Percentiles rank a stretch among this genome's conserved stretches.
These are phyloP conservation scores for Scedosporium apiospermum DNA, from an alignment of 2,329 filamentous ascomycete species.

Conservation along the genomic window DNA sequence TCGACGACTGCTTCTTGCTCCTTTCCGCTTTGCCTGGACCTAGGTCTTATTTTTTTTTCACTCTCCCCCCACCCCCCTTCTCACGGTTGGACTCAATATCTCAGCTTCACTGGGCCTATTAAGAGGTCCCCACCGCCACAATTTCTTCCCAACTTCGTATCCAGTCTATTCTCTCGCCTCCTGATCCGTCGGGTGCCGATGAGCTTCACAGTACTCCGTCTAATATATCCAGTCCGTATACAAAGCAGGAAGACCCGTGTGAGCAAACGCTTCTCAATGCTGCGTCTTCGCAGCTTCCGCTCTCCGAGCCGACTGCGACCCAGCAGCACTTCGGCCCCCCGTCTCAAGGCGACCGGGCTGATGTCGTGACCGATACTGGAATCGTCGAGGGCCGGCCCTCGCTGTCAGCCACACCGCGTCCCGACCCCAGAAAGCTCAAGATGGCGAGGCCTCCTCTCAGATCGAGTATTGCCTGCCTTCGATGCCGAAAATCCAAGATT, in stretches of 20 bases:
- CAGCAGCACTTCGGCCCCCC: neutral
- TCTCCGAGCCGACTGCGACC: neutral
- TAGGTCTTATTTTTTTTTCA: neutral
- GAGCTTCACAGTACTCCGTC: conserved; percentile 17
- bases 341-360: neutral
- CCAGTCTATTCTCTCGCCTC: conserved; percentile 40
- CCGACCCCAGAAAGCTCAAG: neutral
- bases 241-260: neutral
- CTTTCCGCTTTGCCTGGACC: neutral
- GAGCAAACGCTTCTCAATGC: neutral
- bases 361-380: conserved; percentile 1
- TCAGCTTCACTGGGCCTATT: neutral
- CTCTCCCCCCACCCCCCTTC: neutral
- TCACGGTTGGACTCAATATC: neutral
- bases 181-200: conserved; percentile 27
- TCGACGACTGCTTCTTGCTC: too few relatives aligned
- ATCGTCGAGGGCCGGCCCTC: neutral
- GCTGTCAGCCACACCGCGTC: neutral
- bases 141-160: conserved; percentile 42
- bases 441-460: conserved; percentile 47
- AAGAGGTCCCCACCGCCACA: conserved; percentile 30
- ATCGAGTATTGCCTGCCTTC: conserved; percentile 69
- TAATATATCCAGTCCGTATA: conserved; percentile 1
- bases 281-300: neutral
- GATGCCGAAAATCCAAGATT: conserved; percentile 73